Evolutionary conservation across 495 filamentous ascomycete species (phyloP).

Genomic region (Neurospora terricola): DNA sequence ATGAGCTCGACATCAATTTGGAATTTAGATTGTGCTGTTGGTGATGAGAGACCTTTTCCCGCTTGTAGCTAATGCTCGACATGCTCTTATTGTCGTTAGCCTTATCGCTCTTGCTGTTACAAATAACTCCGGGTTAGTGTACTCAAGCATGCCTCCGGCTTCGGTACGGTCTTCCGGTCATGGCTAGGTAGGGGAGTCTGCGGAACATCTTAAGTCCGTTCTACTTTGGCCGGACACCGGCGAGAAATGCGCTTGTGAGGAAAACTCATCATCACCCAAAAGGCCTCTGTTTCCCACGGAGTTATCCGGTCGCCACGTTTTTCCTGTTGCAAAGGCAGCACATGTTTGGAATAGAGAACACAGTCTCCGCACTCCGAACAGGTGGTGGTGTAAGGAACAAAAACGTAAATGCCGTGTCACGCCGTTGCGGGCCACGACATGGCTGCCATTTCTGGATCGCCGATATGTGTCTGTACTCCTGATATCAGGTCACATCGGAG

Average conservation of each 20-base stretch:
- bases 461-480: neutral
- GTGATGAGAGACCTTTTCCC: neutral
- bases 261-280: neutral
- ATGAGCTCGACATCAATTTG: neutral
- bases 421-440: neutral
- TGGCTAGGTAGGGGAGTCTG: neutral
- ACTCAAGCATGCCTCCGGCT: neutral
- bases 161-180: neutral
- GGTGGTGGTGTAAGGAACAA: neutral
- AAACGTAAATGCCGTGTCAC: neutral
- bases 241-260: neutral
- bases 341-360: neutral
- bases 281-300: neutral
- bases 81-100: neutral
- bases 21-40: neutral
- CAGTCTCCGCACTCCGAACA: neutral
- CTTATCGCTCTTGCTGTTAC: neutral
- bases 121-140: neutral
- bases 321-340: neutral
- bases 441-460: neutral
- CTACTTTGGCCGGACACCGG: neutral
- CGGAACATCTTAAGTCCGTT: neutral
- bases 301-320: neutral
- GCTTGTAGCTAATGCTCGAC: neutral
- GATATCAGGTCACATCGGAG: neutral